Base-by-base conservation (phyloP, 2,329 filamentous ascomycete species). In the Colletotrichum sp. region DNA sequence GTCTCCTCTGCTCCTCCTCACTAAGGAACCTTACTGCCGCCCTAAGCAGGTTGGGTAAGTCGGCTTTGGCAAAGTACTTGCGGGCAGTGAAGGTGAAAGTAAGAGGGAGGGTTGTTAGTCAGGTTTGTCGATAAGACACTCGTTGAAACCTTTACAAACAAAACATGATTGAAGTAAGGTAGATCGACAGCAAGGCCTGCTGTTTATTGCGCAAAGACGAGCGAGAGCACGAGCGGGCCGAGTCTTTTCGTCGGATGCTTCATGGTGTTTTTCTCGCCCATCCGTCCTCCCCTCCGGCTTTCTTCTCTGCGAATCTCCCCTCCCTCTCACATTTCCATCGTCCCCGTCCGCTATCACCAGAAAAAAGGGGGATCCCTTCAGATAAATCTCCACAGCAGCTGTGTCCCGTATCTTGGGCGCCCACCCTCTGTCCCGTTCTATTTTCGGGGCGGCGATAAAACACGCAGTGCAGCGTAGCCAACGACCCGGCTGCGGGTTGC, bases 371-470 rank as follows among this genome's bases (percentile, higher is more conserved):
- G n/a, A 62, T 73, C 68, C 73, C 74, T 72, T 65, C 67, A 67
- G 51, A 54, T 38, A 62, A 54, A 31, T 57, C 63, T 74, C 68
- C 72, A 72, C 62, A 54, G 33, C 36, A 63, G 57, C 72, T 74
- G 62, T 72, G 29, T 51, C 61, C 54, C 24, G 29, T 70, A 36
- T 33, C 58, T 54, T 43, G 47, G n/a, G 15, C 34, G 66, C 33
- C 61, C 70, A 65, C 59, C 33, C n/a, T 13, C 61, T 65, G 43
- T 57, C 61, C 57, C 68, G 63, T 67, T 74, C 68, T 74, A 74
- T 74, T 74, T 74, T 72, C 68, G 72, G 68, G 67, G 61, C 43
- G 63, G 72, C 72, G 68, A 72, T 64, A 69, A 74, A 74, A 72
- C 72, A 63, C 68, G 62, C 68, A 58, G 55, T 71, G 72, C 68